These are phyloP conservation scores for Neonectria magnoliae DNA, from an alignment of 2,329 filamentous ascomycete genomes.

Conservation along the genomic window DNA sequence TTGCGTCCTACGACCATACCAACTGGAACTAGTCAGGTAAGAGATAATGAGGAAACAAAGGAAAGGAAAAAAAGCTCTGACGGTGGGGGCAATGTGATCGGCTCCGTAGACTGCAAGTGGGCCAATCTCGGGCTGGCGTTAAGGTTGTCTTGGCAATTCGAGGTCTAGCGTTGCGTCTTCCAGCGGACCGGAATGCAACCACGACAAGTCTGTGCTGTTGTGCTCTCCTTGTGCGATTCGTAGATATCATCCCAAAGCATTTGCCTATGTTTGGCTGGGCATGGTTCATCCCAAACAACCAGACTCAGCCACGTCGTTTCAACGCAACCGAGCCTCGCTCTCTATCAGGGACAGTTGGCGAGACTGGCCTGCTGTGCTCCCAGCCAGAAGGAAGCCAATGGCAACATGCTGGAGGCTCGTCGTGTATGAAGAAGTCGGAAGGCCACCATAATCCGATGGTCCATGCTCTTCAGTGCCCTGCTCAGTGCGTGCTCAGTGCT, in stretches of 20 bases:
- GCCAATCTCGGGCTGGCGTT: conserved; percentile 28
- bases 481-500: neutral
- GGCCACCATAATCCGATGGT: neutral
- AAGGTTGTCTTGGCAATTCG: conserved; percentile 37
- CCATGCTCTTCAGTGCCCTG: neutral
- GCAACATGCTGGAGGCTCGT: neutral
- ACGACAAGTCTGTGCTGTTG: conserved; percentile 8
- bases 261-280: conserved; percentile 8
- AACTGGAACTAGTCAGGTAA: conserved; percentile 16
- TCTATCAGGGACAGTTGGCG: neutral
- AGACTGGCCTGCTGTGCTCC: neutral
- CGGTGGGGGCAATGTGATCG: conserved; percentile 31
- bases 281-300: neutral
- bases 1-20: conserved; percentile 11
- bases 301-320: neutral
- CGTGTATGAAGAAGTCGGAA: neutral
- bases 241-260: conserved; percentile 2
- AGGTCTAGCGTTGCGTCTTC: conserved; percentile 25
- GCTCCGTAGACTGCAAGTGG: conserved; percentile 18
- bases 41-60: neutral
- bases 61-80: conserved; percentile 21
- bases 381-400: conserved; percentile 8
- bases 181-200: conserved; percentile 30
- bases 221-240: conserved; percentile 13
- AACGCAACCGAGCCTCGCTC: neutral